Conservation (phyloP, 495 filamentous ascomycete species). For the Aspergillus kassunensis region DNA sequence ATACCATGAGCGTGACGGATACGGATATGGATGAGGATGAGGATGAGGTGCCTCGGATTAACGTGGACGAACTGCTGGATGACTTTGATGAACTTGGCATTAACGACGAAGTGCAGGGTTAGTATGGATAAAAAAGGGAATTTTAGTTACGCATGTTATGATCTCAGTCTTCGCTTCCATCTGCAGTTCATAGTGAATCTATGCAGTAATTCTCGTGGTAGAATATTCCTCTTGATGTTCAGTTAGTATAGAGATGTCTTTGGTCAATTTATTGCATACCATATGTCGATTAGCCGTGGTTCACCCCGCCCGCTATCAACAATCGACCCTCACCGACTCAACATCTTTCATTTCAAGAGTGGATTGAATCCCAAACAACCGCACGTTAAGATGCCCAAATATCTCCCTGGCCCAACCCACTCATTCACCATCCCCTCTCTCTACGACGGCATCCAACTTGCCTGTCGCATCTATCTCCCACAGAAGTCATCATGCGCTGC, state of each 20-base stretch:
- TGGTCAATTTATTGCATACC: too few relatives aligned
- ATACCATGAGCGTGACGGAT: conserved; percentile 26
- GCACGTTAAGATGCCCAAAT: conserved; percentile 3
- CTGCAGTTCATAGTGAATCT: too few relatives aligned
- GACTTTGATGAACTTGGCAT: conserved; percentile 82
- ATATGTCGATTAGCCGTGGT: too few relatives aligned
- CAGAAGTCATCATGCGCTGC: conserved; percentile 16
- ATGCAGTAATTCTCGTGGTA: too few relatives aligned
- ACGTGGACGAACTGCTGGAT: conserved; percentile 81
- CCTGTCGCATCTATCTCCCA: conserved; percentile 80
- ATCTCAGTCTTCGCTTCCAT: background rate
- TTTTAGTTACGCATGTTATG: too few relatives aligned
- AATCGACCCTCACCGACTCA: too few relatives aligned
- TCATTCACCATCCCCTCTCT: conserved; percentile 80
- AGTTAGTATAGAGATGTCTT: too few relatives aligned
- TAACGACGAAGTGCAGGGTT: conserved; percentile 37
- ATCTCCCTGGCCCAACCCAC: conserved; percentile 54
- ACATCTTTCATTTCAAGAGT: too few relatives aligned
- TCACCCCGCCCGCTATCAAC: too few relatives aligned
- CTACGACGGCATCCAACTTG: conserved; percentile 66
- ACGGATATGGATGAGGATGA: conserved; percentile 62
- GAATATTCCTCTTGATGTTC: too few relatives aligned
- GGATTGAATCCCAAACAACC: background rate
- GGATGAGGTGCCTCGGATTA: conserved; percentile 70
- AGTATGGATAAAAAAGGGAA: background rate